phyloP scores from a whole-genome alignment of 192 early-diverging fungal genomes.

The Rhizophagus clarus region DNA sequence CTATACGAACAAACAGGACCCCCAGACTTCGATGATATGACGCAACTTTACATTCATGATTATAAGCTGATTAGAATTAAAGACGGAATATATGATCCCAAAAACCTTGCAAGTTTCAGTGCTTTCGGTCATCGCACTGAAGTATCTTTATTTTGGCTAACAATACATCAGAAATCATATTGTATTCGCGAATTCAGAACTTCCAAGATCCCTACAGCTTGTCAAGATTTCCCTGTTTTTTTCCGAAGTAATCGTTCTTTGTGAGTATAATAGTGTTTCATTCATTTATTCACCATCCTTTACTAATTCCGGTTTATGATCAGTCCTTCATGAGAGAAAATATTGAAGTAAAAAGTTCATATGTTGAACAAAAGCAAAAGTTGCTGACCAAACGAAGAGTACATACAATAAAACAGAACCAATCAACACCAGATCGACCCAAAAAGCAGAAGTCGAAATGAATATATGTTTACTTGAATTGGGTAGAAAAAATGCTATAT shows the following conservation, averaged over 20 bases:
- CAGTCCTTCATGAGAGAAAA: constrained; percentile 34
- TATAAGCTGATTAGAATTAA: constrained; percentile 30
- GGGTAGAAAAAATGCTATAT: constrained; percentile 31
- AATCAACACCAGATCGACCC: constrained; percentile 17
- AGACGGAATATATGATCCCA: constrained; percentile 32
- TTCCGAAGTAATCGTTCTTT: constrained; percentile 30
- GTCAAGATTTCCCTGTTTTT: constrained; percentile 25
- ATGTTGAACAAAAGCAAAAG: constrained; percentile 32
- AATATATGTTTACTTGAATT: constrained; percentile 28
- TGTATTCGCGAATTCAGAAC: constrained; percentile 31
- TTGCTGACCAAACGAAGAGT: constrained; percentile 23
- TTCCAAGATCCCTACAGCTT: constrained; percentile 27
- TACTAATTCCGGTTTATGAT: constrained; percentile 27
- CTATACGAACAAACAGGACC: constrained; percentile 30
- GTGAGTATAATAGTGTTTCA: no score
- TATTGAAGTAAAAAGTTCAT: constrained; percentile 27
- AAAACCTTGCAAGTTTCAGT: constrained; percentile 32
- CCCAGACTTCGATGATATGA: constrained; percentile 20
- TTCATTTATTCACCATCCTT: constrained; percentile 21
- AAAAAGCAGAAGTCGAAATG: constrained; percentile 31
- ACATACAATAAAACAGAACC: constrained; percentile 32
- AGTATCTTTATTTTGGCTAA: constrained; percentile 32
- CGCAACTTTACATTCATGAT: constrained; percentile 27
- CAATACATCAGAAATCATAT: constrained; percentile 32
- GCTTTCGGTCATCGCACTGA: constrained; percentile 25